Percentiles rank a stretch among this genome's conserved stretches.
Evolutionary conservation across 768 basidiomycete genomes (phyloP).

Genomic region (Aureoboletus auriporus): DNA sequence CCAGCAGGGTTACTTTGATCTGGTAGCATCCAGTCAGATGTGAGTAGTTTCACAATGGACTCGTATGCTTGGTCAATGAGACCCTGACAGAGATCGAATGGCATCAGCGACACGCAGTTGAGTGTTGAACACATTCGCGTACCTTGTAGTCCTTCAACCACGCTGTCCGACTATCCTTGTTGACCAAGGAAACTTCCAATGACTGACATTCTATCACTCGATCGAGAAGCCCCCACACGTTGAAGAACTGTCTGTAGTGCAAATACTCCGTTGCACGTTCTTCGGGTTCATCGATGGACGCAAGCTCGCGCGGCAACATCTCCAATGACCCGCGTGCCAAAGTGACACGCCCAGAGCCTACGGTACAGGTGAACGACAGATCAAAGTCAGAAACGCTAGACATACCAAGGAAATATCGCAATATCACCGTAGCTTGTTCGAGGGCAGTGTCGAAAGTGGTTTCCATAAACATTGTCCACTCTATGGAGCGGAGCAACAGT

Average conservation of each 20-base stretch:
- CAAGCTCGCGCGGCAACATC: conserved; percentile 61
- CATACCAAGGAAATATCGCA: conserved; percentile 87
- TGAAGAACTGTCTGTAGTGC: conserved; percentile 78
- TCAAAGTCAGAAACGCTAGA: not conserved
- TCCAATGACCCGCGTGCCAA: conserved; percentile 59
- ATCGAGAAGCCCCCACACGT: conserved; percentile 64
- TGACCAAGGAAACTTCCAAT: conserved; percentile 53
- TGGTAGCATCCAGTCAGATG: conserved; percentile 70
- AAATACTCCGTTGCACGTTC: conserved; percentile 71
- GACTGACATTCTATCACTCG: conserved; percentile 59
- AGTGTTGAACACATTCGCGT: not conserved
- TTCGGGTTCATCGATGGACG: conserved; percentile 61
- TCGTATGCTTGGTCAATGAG: conserved; percentile 63
- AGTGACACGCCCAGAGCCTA: conserved; percentile 71
- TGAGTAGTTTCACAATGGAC: conserved; percentile 65
- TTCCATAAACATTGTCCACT: conserved; percentile 85
- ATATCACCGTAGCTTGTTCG: conserved; percentile 81
- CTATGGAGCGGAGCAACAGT: conserved; percentile 79
- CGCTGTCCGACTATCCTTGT: conserved; percentile 49
- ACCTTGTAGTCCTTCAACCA: conserved; percentile 72
- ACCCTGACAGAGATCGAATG: conserved; percentile 31
- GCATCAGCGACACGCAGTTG: not conserved
- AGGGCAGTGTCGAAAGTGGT: conserved; percentile 75
- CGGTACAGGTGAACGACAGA: conserved; percentile 1
- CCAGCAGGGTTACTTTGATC: conserved; percentile 45